phyloP scores from a whole-genome alignment of 1,284 basidiomycete species.

The Caloboletus firmus region DNA sequence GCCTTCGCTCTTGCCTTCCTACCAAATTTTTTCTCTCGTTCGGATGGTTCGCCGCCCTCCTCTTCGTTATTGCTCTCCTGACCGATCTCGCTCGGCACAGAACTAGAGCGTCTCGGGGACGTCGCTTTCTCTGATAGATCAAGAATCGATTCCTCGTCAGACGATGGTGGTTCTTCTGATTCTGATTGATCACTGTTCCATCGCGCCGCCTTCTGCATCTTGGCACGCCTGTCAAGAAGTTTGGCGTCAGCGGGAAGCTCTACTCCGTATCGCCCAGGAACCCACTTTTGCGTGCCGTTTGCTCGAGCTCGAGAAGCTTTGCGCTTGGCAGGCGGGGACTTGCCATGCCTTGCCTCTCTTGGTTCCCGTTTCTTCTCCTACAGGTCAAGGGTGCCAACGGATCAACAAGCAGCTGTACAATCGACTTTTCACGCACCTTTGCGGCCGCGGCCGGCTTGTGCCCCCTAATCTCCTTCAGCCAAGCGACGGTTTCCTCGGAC shows the following conservation, averaged over 20 bases:
- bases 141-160: slow-evolving; percentile 29
- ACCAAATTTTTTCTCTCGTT: slow-evolving; percentile 35
- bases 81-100: slow-evolving; percentile 28
- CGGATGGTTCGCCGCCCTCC: slow-evolving; percentile 32
- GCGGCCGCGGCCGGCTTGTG: slow-evolving; percentile 18
- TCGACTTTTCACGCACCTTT: slow-evolving; percentile 21
- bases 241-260: slow-evolving; percentile 9
- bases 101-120: slow-evolving; percentile 29
- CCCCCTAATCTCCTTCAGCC: slow-evolving; percentile 47
- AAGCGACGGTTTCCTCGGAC: slow-evolving; percentile 54
- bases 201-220: slow-evolving; percentile 34
- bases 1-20: slow-evolving; percentile 46
- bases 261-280: background rate
- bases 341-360: slow-evolving; percentile 32
- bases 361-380: slow-evolving; percentile 38
- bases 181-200: slow-evolving; percentile 38
- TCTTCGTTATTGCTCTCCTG: slow-evolving; percentile 35
- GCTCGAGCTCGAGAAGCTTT: slow-evolving; percentile 41
- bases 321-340: slow-evolving; percentile 41
- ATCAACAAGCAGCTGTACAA: background rate
- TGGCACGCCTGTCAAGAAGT: slow-evolving; percentile 30
- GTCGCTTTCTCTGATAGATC: slow-evolving; percentile 31
- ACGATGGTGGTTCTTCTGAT: slow-evolving; percentile 35
- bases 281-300: slow-evolving; percentile 45
- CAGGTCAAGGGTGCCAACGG: background rate